Evolutionary conservation across 2,329 filamentous ascomycete species (phyloP), one percentile per base, ranked within the genome.

Genomic region (Penicillium sp.): DNA sequence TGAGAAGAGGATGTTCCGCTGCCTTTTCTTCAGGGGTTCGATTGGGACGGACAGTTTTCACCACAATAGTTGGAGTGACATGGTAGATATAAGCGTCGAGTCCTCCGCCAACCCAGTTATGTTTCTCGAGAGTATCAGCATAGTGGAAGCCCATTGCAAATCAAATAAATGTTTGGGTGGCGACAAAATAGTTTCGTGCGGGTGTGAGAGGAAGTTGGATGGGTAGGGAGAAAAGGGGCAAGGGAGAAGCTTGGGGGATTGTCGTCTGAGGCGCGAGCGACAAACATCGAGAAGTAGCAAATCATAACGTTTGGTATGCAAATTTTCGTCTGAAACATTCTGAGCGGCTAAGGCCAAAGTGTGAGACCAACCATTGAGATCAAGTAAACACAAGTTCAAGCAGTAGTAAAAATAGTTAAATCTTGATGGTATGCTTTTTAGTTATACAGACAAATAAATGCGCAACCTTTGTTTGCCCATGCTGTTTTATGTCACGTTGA

Each of bases 41-140:
- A 33, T 32, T 36, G 30, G 18, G 13, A 31, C 32, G 43, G 30
- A 47, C 41, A 28, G 35, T 37, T 41, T 48, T 51, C 30, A 51
- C 43, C 36, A 51, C 45, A 39, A 51, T 43, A 28, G 31, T 45
- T 36, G 33, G 40, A 28, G 30, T 41, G 27, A 47, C 39, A 14
- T 18, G 30, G 38, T 45, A 45, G 31, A 47, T 23, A 39, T 27
- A 20, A 37, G 39, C 20, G 12, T 38, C 30, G 20, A 27, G 13
- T 30, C 47, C 41, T 23, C 30, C 31, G 11, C 38, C 47, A 41
- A 44, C 17, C 22, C 23, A 45, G 16, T 5, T n/a, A 34, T 41
- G 13, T 14, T 41, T 2, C 30, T 37, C 30, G 25, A 41, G 34
- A 37, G 30, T 2, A 25, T 37, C 23, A 12, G 34, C 12, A 5